phyloP scores from a whole-genome alignment of 23 red algal species.

The Porphyridium purpureum region DNA sequence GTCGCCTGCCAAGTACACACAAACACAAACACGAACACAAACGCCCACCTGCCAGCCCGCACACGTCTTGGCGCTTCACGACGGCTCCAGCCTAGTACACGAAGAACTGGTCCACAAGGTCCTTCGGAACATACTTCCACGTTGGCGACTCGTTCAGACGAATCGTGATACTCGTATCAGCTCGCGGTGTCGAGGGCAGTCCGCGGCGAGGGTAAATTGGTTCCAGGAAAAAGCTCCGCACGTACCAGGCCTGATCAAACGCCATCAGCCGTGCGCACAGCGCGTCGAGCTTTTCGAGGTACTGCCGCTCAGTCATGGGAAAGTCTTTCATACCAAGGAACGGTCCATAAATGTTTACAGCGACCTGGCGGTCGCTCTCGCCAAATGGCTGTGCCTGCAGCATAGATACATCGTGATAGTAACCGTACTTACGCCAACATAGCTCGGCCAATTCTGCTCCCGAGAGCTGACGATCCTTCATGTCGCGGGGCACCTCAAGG shows the following conservation, averaged over 20 bases:
- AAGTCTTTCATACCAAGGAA: background rate
- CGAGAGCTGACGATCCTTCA: too few relatives aligned
- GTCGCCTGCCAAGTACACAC: too few relatives aligned
- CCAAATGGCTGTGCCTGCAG: background rate
- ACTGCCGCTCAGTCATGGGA: background rate
- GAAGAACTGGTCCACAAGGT: background rate
- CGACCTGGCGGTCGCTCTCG: background rate
- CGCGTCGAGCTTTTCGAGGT: background rate
- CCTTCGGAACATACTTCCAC: background rate
- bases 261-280: background rate
- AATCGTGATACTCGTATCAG: background rate
- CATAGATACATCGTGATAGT: background rate
- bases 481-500: too few relatives aligned
- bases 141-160: background rate
- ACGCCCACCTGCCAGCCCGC: too few relatives aligned
- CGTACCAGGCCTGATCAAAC: background rate
- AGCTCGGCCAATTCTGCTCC: constrained; percentile 2
- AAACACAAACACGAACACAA: too few relatives aligned
- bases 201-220: background rate
- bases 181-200: background rate
- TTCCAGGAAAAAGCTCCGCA: background rate
- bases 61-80: too few relatives aligned
- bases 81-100: too few relatives aligned
- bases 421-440: background rate
- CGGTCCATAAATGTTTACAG: background rate